Base-by-base conservation (phyloP, 2,329 filamentous ascomycete genomes). In the Helminthosporium solani region DNA sequence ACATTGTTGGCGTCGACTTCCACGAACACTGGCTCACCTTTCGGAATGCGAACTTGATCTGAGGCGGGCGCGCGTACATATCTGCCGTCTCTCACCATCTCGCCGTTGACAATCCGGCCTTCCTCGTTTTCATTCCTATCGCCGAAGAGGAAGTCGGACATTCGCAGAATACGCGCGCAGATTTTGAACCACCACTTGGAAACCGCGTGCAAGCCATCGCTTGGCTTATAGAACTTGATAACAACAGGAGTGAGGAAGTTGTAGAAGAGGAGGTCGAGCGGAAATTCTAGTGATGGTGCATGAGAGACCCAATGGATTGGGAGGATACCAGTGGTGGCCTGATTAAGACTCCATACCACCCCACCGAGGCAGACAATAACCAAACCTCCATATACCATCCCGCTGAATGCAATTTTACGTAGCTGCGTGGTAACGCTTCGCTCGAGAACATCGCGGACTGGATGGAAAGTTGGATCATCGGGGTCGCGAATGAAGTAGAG, bases 401-500 rank as follows among this genome's bases (percentile, higher is more conserved):
- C 95, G 51, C 91, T 96, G 64, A 97, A 97, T 2, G 91, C 80
- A 39, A 99, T 99, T 73, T 99, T 99, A 45, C 92, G 85, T 27
- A 99, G 81, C 70, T 99, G 94, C 0, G 91, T 96, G 11, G 87
- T 85, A 39, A 99, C 86, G 58, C 87, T 95, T 27, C 94, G 85
- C 70, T 99, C 94, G 15, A 99, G 80, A 11, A 99, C 94, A 70
- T 99, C 94, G 30, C 95, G 88, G 4, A 99, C 92, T 0, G 94
- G 94, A 66, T 99, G 94, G 69, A 99, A 99, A 11, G 94, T 96
- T 7, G 95, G 94, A 70, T 99, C 94, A 68, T 99, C 95, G 6
- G 94, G 94, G 68, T 99, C 95, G 52, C 94, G 84, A 60, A 99
- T 99, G 69, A 99, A 99, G 75, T 96, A 97, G 48, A 99, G 77